phyloP scores from a whole-genome alignment of 805 yeast species.

The Saccharomycopsis malanga region DNA sequence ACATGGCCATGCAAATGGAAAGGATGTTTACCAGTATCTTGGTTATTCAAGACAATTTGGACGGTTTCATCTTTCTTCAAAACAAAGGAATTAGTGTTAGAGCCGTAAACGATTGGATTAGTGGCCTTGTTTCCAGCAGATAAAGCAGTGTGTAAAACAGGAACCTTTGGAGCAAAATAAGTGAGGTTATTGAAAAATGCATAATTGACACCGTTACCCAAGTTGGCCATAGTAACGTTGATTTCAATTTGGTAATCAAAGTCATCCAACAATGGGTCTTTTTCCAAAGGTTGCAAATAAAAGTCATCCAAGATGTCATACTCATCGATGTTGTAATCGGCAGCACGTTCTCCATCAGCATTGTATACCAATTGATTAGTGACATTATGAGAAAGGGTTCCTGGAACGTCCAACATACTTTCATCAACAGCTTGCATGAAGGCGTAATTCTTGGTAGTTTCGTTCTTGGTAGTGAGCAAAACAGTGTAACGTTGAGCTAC shows the following conservation, averaged over 20 bases:
- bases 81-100: conserved; percentile 70
- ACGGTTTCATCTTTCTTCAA: conserved; percentile 49
- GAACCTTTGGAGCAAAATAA: conserved; percentile 76
- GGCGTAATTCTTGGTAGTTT: conserved; percentile 62
- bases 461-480: conserved; percentile 63
- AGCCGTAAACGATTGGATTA: conserved; percentile 56
- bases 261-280: conserved; percentile 49
- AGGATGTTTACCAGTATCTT: conserved; percentile 91
- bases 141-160: conserved; percentile 73
- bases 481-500: conserved; percentile 91
- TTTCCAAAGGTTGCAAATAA: conserved; percentile 56
- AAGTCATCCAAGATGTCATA: conserved; percentile 66
- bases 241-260: conserved; percentile 66
- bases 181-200: conserved; percentile 93
- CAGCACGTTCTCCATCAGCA: conserved; percentile 38
- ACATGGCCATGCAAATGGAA: conserved; percentile 91
- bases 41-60: conserved; percentile 78
- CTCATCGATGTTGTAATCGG: conserved; percentile 29
- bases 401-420: conserved; percentile 77
- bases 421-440: conserved; percentile 77
- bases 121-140: conserved; percentile 57
- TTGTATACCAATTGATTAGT: conserved; percentile 69
- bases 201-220: conserved; percentile 82
- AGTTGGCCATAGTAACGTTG: conserved; percentile 75
- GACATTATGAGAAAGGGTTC: conserved; percentile 56